Evolutionary conservation across 2,329 filamentous ascomycete species (phyloP).

Genomic region (Fusarium sp.): DNA sequence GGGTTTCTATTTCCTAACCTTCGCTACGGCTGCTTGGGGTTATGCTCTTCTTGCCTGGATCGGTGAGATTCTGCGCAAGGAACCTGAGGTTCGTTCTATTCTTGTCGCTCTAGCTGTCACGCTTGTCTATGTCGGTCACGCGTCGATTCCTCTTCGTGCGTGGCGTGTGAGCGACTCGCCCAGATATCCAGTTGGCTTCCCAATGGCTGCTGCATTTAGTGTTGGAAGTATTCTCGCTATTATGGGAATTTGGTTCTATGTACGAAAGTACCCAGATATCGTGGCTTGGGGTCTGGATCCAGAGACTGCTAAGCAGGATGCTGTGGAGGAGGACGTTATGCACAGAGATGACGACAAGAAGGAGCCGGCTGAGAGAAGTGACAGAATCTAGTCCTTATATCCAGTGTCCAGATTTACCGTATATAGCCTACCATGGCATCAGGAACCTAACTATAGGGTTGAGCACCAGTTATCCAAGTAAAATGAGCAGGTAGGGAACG

Average conservation of each 20-base stretch:
- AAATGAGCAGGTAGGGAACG: too few relatives aligned
- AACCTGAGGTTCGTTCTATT: slow-evolving; percentile 48
- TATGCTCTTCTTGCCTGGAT: slow-evolving; percentile 50
- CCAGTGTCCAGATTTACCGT: too few relatives aligned
- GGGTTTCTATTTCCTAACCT: slow-evolving; percentile 55
- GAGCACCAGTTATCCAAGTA: too few relatives aligned
- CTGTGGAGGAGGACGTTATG: neutral
- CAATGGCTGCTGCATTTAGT: slow-evolving; percentile 36
- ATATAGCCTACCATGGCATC: too few relatives aligned
- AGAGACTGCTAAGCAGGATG: neutral
- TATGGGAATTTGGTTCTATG: slow-evolving; percentile 37
- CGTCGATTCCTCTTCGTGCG: slow-evolving; percentile 39
- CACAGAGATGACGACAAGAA: slow-evolving; percentile 10
- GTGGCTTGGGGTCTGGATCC: slow-evolving; percentile 32
- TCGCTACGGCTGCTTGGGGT: slow-evolving; percentile 53
- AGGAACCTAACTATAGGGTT: too few relatives aligned
- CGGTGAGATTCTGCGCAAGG: slow-evolving; percentile 48
- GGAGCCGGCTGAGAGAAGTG: neutral
- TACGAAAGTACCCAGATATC: slow-evolving; percentile 33
- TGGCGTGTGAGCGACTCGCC: slow-evolving; percentile 44
- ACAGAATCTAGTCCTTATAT: neutral
- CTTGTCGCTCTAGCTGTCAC: slow-evolving; percentile 40
- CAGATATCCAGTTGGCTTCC: slow-evolving; percentile 39
- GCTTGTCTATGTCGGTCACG: slow-evolving; percentile 42
- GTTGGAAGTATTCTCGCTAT: slow-evolving; percentile 41